Evolutionary conservation across 2,329 filamentous ascomycete species (phyloP), one percentile per base, ranked within the genome.

Genomic region (Pestalotiopsis sp.): DNA sequence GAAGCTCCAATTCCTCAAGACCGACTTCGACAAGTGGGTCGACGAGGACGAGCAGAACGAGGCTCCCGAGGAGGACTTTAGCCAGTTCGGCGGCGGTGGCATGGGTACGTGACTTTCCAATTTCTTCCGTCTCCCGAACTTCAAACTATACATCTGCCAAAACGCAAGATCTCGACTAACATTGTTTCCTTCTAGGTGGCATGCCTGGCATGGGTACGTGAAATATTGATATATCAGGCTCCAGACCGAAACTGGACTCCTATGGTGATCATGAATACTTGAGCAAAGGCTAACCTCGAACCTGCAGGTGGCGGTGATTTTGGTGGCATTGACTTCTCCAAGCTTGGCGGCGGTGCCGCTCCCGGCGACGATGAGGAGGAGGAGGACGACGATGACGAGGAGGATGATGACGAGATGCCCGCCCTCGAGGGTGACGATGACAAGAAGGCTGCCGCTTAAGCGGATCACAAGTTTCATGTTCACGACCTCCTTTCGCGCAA

Each of bases 1-100:
- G 88, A 97, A 94, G 87, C 85, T 93, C 67, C 96, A 98, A 85
- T 99, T 94, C 89, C 84, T 99, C 78, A 97, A 97, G 91, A 98
- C 96, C 73, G 92, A 99, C 85, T 99, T 99, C 77, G 95, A 98
- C 86, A 98, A 97, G 92, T 98, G 95, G 95, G 93, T 97, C 77
- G 95, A 98, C 75, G 94, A 98, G 89, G 95, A 99, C 80, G 96
- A 99, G 89, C 96, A 99, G 86, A 92, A 98, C 79, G 94, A 94
- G 83, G 91, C 89, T 70, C 86, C 89, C 63, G 94, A 97, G 73
- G 94, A 97, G 68, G 95, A 97, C 81, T 83, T 91, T 75, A 89
- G 87, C 73, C 86, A 90, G 79, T 90, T 89, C 75, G 89, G 87
- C 69, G 89, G 89, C 75, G 89, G 87, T 69, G 89, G 89, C 72